Conservation (phyloP, 345 rosid species). For the Gossypium arboreum region DNA sequence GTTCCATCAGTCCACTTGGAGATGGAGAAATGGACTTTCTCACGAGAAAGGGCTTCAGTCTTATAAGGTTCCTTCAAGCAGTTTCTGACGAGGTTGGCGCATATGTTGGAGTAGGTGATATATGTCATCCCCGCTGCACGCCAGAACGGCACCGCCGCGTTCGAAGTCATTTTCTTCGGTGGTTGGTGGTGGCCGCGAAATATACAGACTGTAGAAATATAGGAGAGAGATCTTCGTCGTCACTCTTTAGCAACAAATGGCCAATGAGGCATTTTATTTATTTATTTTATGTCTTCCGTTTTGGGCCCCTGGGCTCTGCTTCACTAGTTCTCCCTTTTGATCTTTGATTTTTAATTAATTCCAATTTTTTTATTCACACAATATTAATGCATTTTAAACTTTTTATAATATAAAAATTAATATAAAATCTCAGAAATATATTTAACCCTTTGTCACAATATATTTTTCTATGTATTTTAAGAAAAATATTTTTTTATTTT, state of each 20-base stretch:
- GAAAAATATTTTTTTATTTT: too few relatives aligned
- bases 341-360: too few relatives aligned
- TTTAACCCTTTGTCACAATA: too few relatives aligned
- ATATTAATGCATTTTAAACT: too few relatives aligned
- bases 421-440: too few relatives aligned
- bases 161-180: conserved; percentile 56
- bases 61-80: conserved; percentile 77
- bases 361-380: too few relatives aligned
- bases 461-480: too few relatives aligned
- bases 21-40: conserved; percentile 77
- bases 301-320: not conserved
- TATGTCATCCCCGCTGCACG: conserved; percentile 90
- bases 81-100: conserved; percentile 71
- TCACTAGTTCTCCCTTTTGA: too few relatives aligned
- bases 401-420: too few relatives aligned
- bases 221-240: not conserved
- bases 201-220: not conserved
- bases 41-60: conserved; percentile 55
- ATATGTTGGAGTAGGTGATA: conserved; percentile 67
- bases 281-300: not conserved
- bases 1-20: conserved; percentile 65
- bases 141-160: conserved; percentile 85
- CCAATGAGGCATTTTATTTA: not conserved
- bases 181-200: not conserved
- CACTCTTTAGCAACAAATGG: not conserved